Percentiles rank a stretch among this genome's conserved stretches.
Evolutionary conservation across 371 early-diverging fungal genomes (phyloP).

Genomic region (Zopfochytrium polystomum): DNA sequence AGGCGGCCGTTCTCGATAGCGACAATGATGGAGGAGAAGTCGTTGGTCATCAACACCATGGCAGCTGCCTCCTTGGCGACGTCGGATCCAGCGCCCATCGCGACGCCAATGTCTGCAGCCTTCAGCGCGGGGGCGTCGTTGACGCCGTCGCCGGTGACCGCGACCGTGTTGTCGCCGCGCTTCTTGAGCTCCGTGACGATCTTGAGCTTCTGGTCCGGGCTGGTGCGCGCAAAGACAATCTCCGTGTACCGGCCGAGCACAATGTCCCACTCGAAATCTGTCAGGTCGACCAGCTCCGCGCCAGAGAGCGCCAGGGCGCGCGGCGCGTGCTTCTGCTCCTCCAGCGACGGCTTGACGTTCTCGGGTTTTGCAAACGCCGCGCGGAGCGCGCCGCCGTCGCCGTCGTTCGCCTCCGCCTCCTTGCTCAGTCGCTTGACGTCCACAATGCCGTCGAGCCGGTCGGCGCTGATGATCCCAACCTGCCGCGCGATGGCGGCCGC

Average conservation of each 20-base stretch:
- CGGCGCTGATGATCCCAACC: constrained; percentile 65
- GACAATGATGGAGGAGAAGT: constrained; percentile 79
- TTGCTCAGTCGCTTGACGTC: too few species aligned
- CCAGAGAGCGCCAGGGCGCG: constrained; percentile 31
- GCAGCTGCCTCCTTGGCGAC: constrained; percentile 88
- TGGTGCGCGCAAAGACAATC: constrained; percentile 86
- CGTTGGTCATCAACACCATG: constrained; percentile 79
- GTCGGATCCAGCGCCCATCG: constrained; percentile 82
- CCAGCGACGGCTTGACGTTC: not conserved
- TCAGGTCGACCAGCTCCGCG: constrained; percentile 25
- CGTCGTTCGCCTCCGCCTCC: not conserved
- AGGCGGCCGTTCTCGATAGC: constrained; percentile 79
- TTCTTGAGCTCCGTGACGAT: constrained; percentile 79
- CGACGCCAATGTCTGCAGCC: constrained; percentile 80
- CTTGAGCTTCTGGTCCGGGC: constrained; percentile 85
- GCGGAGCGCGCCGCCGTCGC: not conserved
- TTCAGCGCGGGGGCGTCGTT: constrained; percentile 91
- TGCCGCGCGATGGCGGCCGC: constrained; percentile 84
- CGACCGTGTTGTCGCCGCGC: constrained; percentile 71
- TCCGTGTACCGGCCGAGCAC: constrained; percentile 52
- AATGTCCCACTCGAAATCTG: constrained; percentile 37
- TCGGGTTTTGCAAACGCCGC: not conserved
- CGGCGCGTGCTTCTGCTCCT: not conserved
- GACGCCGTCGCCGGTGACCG: constrained; percentile 96
- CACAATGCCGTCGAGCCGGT: constrained; percentile 6